Evolutionary conservation across 2,329 filamentous ascomycete genomes (phyloP), one percentile per base, ranked within the genome.

Genomic region (Pestalotiopsis sp.): DNA sequence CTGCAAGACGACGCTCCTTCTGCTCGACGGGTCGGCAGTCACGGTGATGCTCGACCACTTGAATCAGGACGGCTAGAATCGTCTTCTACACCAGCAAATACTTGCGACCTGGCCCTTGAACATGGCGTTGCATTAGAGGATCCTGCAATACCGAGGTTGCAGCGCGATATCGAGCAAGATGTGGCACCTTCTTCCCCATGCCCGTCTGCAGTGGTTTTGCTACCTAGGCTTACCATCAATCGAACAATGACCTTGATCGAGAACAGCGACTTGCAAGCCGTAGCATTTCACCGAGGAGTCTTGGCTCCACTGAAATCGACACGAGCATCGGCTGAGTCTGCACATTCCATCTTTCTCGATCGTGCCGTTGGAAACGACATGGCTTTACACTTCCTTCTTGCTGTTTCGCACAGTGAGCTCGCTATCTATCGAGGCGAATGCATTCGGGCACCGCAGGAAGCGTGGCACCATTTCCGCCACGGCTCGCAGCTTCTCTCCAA

Each of bases 221-320:
- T 27, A 41, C 31, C 27, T 17, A 38, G 12, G 4, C 23, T 38
- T 6, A 13, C 31, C 61, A 17, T 36, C 36, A 36, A 27, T 20
- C 20, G 23, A 36, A 12, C 27, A 9, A 4, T 20, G 1, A 20
- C 36, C 36, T 11, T 25, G 38, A 36, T 41, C 36, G 36, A 36
- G 4, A 41, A 14, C 27, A 63, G 61, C 61, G 61, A 63, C 11
- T 7, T 23, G 9, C 31, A 41, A 63, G 61, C 61, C 11, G 61
- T 63, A 2, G 61, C 20, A 39, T 63, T 63, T 36, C 38, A 39
- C n/a, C 61, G 61, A 12, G 61, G n/a, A 41, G 36, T 63, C 6
- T 63, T 63, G 7, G 61, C 61, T 6, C 61, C 61, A 11, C 38
- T 63, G 61, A 63, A 63, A 23, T 63, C 61, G n/a, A 63, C 61